These are phyloP conservation scores for Cordyceps tenuipes DNA, from an alignment of 2,329 filamentous ascomycete genomes.

Conservation along the genomic window DNA sequence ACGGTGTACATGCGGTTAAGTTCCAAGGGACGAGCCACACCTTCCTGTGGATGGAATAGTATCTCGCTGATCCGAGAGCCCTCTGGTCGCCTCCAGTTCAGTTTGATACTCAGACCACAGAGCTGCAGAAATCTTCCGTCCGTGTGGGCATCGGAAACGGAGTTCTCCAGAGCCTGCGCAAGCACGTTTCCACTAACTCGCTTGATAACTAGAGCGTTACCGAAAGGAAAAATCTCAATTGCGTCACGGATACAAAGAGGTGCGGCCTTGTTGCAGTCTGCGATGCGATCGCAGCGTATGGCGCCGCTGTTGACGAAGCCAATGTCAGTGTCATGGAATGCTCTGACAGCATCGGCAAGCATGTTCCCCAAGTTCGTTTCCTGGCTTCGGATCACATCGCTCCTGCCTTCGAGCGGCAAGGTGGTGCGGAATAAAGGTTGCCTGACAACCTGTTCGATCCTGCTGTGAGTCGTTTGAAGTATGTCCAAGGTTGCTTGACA, in stretches of 20 bases:
- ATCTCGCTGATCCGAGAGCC: slow-evolving; percentile 3
- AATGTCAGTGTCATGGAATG: slow-evolving; percentile 19
- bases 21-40: not conserved
- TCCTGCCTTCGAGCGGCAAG: slow-evolving; percentile 17
- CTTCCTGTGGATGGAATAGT: not conserved
- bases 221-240: slow-evolving; percentile 20
- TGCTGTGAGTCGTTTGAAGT: slow-evolving; percentile 13
- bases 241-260: slow-evolving; percentile 17
- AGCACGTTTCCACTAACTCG: slow-evolving; percentile 14
- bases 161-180: slow-evolving; percentile 17
- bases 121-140: slow-evolving; percentile 21
- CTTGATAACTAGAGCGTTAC: slow-evolving; percentile 19
- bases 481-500: not conserved
- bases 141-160: slow-evolving; percentile 19
- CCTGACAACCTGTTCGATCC: slow-evolving; percentile 15
- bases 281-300: slow-evolving; percentile 18
- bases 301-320: slow-evolving; percentile 20
- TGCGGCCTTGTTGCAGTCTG: slow-evolving; percentile 3
- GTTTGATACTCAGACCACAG: slow-evolving; percentile 15
- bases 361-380: slow-evolving; percentile 22
- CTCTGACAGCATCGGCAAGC: slow-evolving; percentile 18
- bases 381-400: slow-evolving; percentile 15
- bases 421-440: slow-evolving; percentile 16
- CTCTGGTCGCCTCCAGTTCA: slow-evolving; percentile 15
- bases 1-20: slow-evolving; percentile 4